A percentile compares a stretch with the other conserved stretches of the same genome.
Conservation (phyloP, 352 stramenopile species). For the Halophytophthora batemanensis region DNA sequence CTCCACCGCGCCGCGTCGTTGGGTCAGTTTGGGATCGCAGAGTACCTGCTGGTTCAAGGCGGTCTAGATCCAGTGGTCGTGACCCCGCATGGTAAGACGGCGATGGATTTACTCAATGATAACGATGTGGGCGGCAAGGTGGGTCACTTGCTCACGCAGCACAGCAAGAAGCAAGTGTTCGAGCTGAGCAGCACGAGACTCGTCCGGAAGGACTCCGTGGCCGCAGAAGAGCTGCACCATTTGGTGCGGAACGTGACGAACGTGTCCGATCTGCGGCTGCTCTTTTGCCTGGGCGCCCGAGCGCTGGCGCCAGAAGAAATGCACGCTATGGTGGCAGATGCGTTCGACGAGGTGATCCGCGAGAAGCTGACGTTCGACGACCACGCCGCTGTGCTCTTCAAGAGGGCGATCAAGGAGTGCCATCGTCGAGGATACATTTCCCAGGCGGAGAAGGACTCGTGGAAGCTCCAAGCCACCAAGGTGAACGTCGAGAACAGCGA, state of each 20-base stretch:
- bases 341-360: constrained; percentile 23
- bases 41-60: constrained; percentile 13
- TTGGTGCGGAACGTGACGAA: constrained; percentile 31
- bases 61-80: constrained; percentile 6
- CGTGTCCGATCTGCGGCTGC: constrained; percentile 28
- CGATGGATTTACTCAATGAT: constrained; percentile 5
- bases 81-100: constrained; percentile 4
- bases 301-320: constrained; percentile 9
- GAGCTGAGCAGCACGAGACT: constrained; percentile 3
- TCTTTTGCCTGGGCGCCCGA: constrained; percentile 17
- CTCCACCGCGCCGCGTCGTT: constrained; percentile 8
- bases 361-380: constrained; percentile 34
- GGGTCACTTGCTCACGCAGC: constrained; percentile 4
- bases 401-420: constrained; percentile 26
- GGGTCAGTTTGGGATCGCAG: neutral
- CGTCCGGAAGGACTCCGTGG: constrained; percentile 1
- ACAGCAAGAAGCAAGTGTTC: constrained; percentile 14
- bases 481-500: constrained; percentile 33
- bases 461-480: constrained; percentile 30
- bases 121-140: constrained; percentile 1
- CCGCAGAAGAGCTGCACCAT: constrained; percentile 7
- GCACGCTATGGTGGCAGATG: constrained; percentile 15
- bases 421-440: constrained; percentile 6
- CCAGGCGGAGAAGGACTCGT: constrained; percentile 18
- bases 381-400: constrained; percentile 28